Base-by-base conservation (phyloP, 2,329 filamentous ascomycete genomes). In the Fusarium sp. region DNA sequence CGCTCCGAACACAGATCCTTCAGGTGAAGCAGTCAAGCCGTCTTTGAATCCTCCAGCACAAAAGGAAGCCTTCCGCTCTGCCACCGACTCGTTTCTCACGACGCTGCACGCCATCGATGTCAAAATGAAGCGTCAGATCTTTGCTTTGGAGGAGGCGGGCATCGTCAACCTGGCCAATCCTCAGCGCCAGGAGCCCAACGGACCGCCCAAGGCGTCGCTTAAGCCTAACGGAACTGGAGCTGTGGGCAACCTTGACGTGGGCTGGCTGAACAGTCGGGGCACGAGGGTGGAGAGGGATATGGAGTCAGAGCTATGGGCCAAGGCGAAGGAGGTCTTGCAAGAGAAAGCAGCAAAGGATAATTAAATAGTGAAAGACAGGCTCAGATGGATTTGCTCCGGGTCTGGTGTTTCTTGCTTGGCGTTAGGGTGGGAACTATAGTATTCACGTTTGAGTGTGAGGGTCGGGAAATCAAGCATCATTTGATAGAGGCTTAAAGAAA, bases 251-350 rank as follows among this genome's bases (percentile, higher is more conserved):
- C 83, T 97, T 58, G 94, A 97, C 76, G 90, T 96, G 13, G 94
- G 94, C 31, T 95, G 92, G 88, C 80, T 98, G 73, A 98, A 97
- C 77, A 94, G 92, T 74, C 87, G 93, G 62, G 93, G 92, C 66
- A 91, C 92, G 68, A 90, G 90, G 68, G 91, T 96, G 20, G 92
- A 92, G 61, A 87, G 90, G 74, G 91, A 93, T 68, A 96, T 95
- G 85, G 93, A 96, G 76, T 87, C 87, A 2, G 93, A 97, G 80
- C 81, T 97, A 46, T 91, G 95, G 88, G 84, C 65, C 6, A 80
- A 79, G 58, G 79, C 79, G 13, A 79, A 77, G 60, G 75, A 72
- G 10, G 76, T 82, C 25, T 67, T 83, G 46, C 77, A 82, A 64
- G 77, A 75, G 61, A 69, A 77, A n/a, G 67, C 66, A 16, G 68